These are phyloP conservation scores for Colletotrichum tofieldiae DNA, from an alignment of 2,329 filamentous ascomycete genomes.

Conservation along the genomic window DNA sequence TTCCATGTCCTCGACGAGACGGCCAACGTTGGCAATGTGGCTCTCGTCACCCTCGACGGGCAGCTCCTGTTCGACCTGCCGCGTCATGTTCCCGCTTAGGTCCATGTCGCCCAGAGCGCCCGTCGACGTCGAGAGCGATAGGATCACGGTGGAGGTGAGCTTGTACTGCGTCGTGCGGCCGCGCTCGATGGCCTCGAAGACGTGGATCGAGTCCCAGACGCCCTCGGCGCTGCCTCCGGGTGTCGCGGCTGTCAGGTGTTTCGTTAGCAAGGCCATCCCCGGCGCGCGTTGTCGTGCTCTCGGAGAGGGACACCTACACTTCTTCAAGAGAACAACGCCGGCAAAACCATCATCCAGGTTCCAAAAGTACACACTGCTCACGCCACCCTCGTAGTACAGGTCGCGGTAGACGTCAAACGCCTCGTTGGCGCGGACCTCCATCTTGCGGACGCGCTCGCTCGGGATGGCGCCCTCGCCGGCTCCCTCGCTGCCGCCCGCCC, in stretches of 20 bases:
- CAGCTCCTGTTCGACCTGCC: slow-evolving; percentile 94
- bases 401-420: slow-evolving; percentile 98
- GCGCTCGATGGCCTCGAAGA: slow-evolving; percentile 96
- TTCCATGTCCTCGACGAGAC: slow-evolving; percentile 98
- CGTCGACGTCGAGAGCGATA: slow-evolving; percentile 80
- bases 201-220: slow-evolving; percentile 98
- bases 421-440: slow-evolving; percentile 95
- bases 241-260: slow-evolving; percentile 69
- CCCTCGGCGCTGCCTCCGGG: slow-evolving; percentile 79
- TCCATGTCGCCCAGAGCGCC: slow-evolving; percentile 85
- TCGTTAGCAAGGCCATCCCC: background rate
- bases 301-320: slow-evolving; percentile 71
- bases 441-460: slow-evolving; percentile 90
- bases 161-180: slow-evolving; percentile 96
- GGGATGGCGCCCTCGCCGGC: slow-evolving; percentile 87
- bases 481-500: slow-evolving; percentile 69
- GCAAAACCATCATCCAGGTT: slow-evolving; percentile 98
- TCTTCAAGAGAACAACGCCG: slow-evolving; percentile 95
- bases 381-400: slow-evolving; percentile 96
- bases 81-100: slow-evolving; percentile 96
- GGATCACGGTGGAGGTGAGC: slow-evolving; percentile 95
- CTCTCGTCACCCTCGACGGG: slow-evolving; percentile 90
- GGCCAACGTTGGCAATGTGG: slow-evolving; percentile 95
- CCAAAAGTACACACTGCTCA: slow-evolving; percentile 98
- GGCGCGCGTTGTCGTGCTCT: background rate